Percentiles rank a stretch among this genome's conserved stretches.
Conservation (phyloP, 768 basidiomycete genomes). For the Psilocybe subaeruginosa region DNA sequence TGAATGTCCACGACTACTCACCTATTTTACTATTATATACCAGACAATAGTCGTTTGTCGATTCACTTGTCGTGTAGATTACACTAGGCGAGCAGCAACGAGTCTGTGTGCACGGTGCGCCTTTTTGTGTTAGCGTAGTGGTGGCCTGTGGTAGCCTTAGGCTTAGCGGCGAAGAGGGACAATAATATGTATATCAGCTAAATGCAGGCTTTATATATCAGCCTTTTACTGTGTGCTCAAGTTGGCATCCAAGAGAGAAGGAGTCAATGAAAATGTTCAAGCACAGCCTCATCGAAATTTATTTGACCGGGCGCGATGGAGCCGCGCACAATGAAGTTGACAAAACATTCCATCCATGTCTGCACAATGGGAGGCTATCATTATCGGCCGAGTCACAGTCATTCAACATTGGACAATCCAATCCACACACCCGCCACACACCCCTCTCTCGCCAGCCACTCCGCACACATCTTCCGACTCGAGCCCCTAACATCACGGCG, state of each 20-base stretch:
- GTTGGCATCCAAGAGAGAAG: not conserved
- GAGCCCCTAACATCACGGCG: too few species aligned
- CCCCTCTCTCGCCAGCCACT: too few species aligned
- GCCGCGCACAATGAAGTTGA: constrained; percentile 6
- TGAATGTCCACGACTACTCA: too few species aligned
- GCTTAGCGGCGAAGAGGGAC: not conserved
- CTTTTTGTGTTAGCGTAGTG: too few species aligned
- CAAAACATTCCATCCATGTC: not conserved
- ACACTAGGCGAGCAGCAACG: too few species aligned
- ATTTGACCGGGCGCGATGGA: constrained; percentile 12
- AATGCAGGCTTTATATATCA: constrained; percentile 11
- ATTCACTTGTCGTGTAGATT: too few species aligned
- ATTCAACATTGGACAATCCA: not conserved
- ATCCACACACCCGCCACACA: not conserved
- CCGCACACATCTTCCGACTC: too few species aligned
- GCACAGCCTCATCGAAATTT: constrained; percentile 9
- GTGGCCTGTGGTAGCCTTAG: not conserved
- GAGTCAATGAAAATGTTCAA: not conserved
- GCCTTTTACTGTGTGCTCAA: not conserved
- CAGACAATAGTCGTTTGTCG: too few species aligned
- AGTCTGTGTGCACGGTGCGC: too few species aligned
- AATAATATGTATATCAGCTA: not conserved
- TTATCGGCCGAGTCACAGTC: constrained; percentile 6
- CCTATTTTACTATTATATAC: too few species aligned
- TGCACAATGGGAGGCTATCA: not conserved